Evolutionary conservation across 2,329 filamentous ascomycete species (phyloP).

Genomic region (Aspergillus pseudoglaucus): DNA sequence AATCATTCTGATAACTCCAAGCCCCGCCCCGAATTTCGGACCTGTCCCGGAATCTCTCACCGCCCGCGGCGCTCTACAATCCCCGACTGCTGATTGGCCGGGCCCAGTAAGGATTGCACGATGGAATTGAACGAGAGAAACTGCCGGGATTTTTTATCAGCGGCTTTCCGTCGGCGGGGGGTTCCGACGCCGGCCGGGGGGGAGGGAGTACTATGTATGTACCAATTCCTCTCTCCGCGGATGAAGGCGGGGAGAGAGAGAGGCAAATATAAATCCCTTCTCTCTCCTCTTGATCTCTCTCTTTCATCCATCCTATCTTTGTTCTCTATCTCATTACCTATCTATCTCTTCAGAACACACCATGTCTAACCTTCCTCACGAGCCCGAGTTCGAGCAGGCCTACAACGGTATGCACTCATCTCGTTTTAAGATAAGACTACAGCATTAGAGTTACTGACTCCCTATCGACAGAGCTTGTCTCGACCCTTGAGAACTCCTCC

Average conservation of each 20-base stretch:
- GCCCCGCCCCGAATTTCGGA: conserved; percentile 27
- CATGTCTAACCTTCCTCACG: conserved; percentile 78
- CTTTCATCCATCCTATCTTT: conserved; percentile 5
- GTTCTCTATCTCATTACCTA: conserved; percentile 2
- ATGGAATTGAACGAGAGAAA: neutral
- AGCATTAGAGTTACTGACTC: too few relatives aligned
- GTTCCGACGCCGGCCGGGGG: conserved; percentile 26
- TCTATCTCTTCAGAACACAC: conserved; percentile 14
- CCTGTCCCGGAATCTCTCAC: neutral
- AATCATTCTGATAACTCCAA: conserved; percentile 28
- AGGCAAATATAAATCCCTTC: conserved; percentile 1
- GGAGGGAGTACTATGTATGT: neutral
- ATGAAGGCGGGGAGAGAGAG: neutral
- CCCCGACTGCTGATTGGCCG: neutral
- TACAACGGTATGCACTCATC: conserved; percentile 66
- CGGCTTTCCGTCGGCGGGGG: conserved; percentile 7
- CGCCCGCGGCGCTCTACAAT: neutral
- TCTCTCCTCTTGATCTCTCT: conserved; percentile 10
- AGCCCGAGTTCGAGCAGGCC: conserved; percentile 98
- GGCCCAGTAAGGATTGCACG: neutral
- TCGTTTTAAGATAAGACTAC: neutral
- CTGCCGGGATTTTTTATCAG: neutral
- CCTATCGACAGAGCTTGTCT: conserved; percentile 63
- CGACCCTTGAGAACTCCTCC: conserved; percentile 86
- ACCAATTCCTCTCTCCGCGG: conserved; percentile 1